phyloP scores from a whole-genome alignment of 2,329 filamentous ascomycete genomes.

The Fusarium tricinctum region DNA sequence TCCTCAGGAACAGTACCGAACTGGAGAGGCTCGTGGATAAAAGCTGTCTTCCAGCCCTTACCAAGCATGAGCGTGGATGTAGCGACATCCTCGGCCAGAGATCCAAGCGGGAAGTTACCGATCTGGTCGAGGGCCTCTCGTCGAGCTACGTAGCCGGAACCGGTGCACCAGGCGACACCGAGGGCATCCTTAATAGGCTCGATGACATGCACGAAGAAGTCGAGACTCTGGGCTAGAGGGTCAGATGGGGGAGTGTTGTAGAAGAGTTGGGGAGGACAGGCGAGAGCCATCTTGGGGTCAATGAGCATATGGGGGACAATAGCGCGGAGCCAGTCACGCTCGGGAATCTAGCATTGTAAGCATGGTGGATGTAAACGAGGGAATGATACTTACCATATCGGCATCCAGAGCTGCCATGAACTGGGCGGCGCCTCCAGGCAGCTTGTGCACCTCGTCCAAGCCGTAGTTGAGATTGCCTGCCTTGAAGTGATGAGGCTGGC shows the following conservation, averaged over 20 bases:
- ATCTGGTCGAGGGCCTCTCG: conserved; percentile 72
- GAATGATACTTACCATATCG: conserved; percentile 66
- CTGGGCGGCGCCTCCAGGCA: conserved; percentile 68
- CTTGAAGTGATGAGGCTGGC: conserved; percentile 70
- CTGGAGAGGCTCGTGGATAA: conserved; percentile 71
- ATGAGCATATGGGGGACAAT: conserved; percentile 71
- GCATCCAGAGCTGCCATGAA: conserved; percentile 75
- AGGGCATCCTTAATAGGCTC: conserved; percentile 65
- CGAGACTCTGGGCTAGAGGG: conserved; percentile 69
- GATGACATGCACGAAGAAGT: conserved; percentile 69
- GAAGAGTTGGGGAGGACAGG: conserved; percentile 73
- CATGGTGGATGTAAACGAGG: neutral
- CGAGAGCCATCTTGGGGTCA: conserved; percentile 69
- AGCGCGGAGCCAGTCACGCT: conserved; percentile 71
- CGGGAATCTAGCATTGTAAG: conserved; percentile 64
- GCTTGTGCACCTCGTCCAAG: conserved; percentile 62
- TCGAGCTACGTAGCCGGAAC: conserved; percentile 72
- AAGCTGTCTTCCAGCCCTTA: conserved; percentile 73
- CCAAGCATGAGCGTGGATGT: conserved; percentile 71
- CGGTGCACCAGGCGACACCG: conserved; percentile 74
- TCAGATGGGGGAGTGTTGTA: conserved; percentile 73
- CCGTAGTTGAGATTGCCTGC: conserved; percentile 75
- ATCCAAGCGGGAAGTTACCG: conserved; percentile 72
- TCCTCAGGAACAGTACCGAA: conserved; percentile 72
- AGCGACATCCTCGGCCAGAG: conserved; percentile 71